These are phyloP conservation scores for Goffeauzyma gilvescens DNA, from an alignment of 768 basidiomycete genomes.

Conservation along the genomic window DNA sequence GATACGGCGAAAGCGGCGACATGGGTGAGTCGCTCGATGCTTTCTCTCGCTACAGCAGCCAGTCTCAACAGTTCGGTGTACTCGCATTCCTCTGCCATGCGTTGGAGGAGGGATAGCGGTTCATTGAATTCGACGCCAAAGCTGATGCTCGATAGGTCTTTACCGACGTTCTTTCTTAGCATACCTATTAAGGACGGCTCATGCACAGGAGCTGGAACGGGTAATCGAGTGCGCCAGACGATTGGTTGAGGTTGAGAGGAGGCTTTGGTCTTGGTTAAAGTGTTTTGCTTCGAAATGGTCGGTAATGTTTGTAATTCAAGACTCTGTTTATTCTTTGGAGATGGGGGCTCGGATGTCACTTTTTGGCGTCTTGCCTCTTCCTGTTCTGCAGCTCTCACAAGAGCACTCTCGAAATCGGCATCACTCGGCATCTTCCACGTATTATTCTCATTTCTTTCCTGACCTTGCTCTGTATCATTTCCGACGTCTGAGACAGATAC, in stretches of 20 bases:
- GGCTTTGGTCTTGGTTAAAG: no score
- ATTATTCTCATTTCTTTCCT: background rate
- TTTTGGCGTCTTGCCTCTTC: no score
- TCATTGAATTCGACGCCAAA: slow-evolving; percentile 56
- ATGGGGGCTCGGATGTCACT: no score
- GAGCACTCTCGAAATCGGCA: no score
- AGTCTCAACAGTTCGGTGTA: slow-evolving; percentile 5
- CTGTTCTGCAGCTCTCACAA: no score
- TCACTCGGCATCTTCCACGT: no score
- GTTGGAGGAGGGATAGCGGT: slow-evolving; percentile 61
- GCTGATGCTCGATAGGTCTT: slow-evolving; percentile 8
- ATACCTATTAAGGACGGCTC: slow-evolving; percentile 9
- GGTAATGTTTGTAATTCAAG: no score
- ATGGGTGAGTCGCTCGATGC: slow-evolving; percentile 50
- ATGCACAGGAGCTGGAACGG: slow-evolving; percentile 3
- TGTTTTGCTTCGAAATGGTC: no score
- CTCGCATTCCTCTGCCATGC: slow-evolving; percentile 10
- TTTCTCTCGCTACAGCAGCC: slow-evolving; percentile 43
- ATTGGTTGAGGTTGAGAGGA: no score
- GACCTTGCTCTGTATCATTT: background rate
- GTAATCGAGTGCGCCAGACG: slow-evolving; percentile 3
- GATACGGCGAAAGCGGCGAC: slow-evolving; percentile 74
- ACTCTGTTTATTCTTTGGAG: no score
- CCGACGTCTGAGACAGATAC: background rate
- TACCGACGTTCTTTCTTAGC: slow-evolving; percentile 10